Evolutionary conservation across 2,329 filamentous ascomycete genomes (phyloP).

Genomic region (Fusarium staphyleae): DNA sequence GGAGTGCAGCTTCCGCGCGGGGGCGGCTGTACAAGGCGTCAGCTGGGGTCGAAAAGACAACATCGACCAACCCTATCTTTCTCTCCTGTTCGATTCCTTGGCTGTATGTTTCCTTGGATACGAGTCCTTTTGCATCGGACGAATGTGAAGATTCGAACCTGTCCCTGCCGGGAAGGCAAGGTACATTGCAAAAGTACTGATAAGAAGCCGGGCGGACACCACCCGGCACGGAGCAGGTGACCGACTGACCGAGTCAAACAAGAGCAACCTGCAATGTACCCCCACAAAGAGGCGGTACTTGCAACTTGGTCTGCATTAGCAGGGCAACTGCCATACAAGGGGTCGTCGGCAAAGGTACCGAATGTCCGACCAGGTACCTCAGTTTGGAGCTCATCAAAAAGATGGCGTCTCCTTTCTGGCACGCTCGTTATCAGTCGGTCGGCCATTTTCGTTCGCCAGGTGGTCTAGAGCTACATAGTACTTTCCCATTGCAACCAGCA

Average conservation of each 20-base stretch:
- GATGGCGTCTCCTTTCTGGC: slow-evolving; percentile 28
- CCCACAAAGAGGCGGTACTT: slow-evolving; percentile 21
- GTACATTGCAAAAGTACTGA: slow-evolving; percentile 37
- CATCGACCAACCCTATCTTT: slow-evolving; percentile 28
- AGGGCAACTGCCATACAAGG: not conserved
- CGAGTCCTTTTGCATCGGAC: slow-evolving; percentile 19
- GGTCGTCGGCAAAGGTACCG: slow-evolving; percentile 19
- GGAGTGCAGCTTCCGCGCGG: slow-evolving; percentile 33
- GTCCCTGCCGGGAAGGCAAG: slow-evolving; percentile 22
- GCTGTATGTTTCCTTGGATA: slow-evolving; percentile 4
- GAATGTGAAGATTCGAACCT: slow-evolving; percentile 21
- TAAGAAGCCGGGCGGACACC: slow-evolving; percentile 35
- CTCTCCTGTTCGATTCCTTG: not conserved
- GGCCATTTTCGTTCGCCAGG: slow-evolving; percentile 16
- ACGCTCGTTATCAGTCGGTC: slow-evolving; percentile 40
- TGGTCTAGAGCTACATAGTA: slow-evolving; percentile 5
- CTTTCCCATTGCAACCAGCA: slow-evolving; percentile 32
- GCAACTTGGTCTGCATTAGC: slow-evolving; percentile 5
- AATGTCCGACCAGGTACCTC: slow-evolving; percentile 19
- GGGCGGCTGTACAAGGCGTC: slow-evolving; percentile 33
- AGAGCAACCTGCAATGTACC: slow-evolving; percentile 29
- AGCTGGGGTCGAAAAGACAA: slow-evolving; percentile 36
- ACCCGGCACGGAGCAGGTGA: slow-evolving; percentile 33
- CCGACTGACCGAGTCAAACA: slow-evolving; percentile 30
- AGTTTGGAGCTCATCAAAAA: slow-evolving; percentile 19